phyloP scores from a whole-genome alignment of 331 rosid species.

The Malus hybrid region DNA sequence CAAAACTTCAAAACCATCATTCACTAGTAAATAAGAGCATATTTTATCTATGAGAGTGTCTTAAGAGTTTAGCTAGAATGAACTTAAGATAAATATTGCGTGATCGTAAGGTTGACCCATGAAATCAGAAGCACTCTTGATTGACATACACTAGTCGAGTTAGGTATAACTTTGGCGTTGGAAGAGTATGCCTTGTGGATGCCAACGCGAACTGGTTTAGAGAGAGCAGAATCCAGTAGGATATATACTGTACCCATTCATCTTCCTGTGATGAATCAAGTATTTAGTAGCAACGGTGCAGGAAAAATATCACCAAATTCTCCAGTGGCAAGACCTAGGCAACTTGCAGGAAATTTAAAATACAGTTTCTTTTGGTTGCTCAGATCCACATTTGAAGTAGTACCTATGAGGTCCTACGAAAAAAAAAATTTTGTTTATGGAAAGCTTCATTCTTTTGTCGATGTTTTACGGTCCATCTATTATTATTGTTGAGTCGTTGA shows the following conservation, averaged over 20 bases:
- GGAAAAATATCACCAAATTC: slow-evolving; percentile 62
- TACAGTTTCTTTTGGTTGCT: neutral
- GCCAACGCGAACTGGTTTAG: too few species aligned
- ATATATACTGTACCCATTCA: slow-evolving; percentile 47
- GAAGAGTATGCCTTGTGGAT: too few species aligned
- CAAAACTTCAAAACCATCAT: too few species aligned
- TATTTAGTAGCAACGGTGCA: slow-evolving; percentile 66
- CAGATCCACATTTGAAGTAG: neutral
- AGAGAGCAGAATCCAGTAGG: neutral
- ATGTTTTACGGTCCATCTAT: neutral
- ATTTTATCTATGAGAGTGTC: too few species aligned
- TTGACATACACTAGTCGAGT: neutral
- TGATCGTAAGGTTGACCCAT: too few species aligned
- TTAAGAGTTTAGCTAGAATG: too few species aligned
- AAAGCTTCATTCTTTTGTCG: neutral
- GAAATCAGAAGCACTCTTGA: too few species aligned
- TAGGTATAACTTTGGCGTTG: too few species aligned
- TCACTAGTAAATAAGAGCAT: too few species aligned
- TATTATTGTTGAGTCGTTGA: neutral
- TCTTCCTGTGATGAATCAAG: slow-evolving; percentile 83
- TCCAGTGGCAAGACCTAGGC: slow-evolving; percentile 81
- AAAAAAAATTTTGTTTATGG: neutral
- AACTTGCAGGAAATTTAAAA: slow-evolving; percentile 35
- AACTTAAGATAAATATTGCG: too few species aligned
- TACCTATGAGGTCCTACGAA: neutral